Base-by-base conservation (phyloP, 2,329 filamentous ascomycete genomes). In the Nemania bipapillata region DNA sequence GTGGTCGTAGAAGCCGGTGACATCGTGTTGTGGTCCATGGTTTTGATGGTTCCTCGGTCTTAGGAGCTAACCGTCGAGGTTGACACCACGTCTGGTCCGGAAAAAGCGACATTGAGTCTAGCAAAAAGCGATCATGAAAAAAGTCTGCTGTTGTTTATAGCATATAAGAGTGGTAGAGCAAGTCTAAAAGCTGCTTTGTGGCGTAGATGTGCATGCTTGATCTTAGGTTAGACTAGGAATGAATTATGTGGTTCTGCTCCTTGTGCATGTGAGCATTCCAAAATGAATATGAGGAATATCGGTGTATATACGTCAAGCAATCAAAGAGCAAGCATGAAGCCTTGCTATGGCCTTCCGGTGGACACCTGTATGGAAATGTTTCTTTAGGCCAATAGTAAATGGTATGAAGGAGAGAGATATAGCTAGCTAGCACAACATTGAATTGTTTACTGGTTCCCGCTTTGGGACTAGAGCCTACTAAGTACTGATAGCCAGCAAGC, bases 11-110 rank as follows among this genome's bases (percentile, higher is more conserved):
- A 49, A 84, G 72, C 24, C 82, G 80, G 61, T 83, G 78, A 61
- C 82, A 84, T 66, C 82, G 79, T 37, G 81, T 77, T 24, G 82
- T 75, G 11, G 81, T 84, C 82, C 82, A 81, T n/a, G 75, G 71
- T 17, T 75, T 70, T 53, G 70, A 64, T 28, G 63, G 40, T 17
- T 72, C 70, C 8, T 70, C 70, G 24, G 67, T 49, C 40, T 65
- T 75, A 37, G 70, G 57, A 53, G 60, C 66, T 24, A 70, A 30
- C 30, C 61, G 65, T 66, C 72, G 70, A 56, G 75, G 70, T 56
- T 70, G 72, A 61, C 58, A 71, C 4, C 72, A 70, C 56, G 72
- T 66, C 22, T 68, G 66, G 42, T 71, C 68, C 2, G 66, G 59
- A 35, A 73, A 52, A 20, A 63, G 57, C 60, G 69, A 69, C 73